Evolutionary conservation across 331 rosid species (phyloP), one percentile per base, ranked within the genome.

Genomic region (Dryas integrifolia): DNA sequence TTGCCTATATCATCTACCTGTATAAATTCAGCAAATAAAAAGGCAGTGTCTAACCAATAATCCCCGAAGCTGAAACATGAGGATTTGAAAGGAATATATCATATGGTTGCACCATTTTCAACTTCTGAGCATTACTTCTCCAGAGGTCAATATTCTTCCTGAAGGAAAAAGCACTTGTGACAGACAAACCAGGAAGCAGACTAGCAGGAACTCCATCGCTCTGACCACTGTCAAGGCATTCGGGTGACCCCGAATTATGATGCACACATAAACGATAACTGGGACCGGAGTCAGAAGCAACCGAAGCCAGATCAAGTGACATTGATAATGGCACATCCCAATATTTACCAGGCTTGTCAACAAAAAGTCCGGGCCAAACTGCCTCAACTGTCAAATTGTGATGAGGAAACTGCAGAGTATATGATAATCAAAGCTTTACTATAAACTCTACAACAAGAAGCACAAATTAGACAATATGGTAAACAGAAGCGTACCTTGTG

Each of bases 301-400:
- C 75, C 39, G 97, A 87, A 72, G 92, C 96, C 70, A 94, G 66
- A 84, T 86, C 96, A 74, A 90, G 57, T 5, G 91, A 89, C 86
- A 87, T 67, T 71, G 90, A 85, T 46, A 87, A 82, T 16, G 98
- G 98, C 7, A 91, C 96, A 70, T 94, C 96, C 98, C 97, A 94
- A 57, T 91, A 94, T 65, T 89, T 83, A 51, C 97, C 92, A 38
- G 66, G 51, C 75, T 84, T 84, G 58, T 88, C 98, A 51, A 83
- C 83, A 75, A 89, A 94, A 77, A 91, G 98, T 62, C 90, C 92
- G 10, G 97, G 97, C 80, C 76, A 84, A 70, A 89, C 89, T 58
- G 97, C 97, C 82, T 88, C 97, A 77, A 86, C 76, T 4, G 80
- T 88, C 26, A 94, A 79, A 73, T 91, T 88, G 48, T 94, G 98